Evolutionary conservation across 768 basidiomycete species (phyloP), one percentile per base, ranked within the genome.

Genomic region (Tylopilus vinaceipallidus): DNA sequence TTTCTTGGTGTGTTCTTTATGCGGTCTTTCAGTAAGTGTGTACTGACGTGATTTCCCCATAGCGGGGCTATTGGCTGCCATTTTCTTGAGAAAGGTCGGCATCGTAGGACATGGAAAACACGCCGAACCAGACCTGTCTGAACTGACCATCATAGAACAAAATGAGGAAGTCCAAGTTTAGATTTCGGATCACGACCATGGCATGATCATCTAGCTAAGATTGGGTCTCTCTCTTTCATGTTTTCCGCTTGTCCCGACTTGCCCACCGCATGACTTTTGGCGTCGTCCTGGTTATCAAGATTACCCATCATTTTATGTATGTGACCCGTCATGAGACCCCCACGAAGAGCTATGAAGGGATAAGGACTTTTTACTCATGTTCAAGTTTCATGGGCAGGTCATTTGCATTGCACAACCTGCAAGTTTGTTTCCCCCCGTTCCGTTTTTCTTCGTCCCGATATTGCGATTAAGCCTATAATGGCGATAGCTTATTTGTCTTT

Each of bases 1-100:
- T 63, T 82, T 26, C 56, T 82, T 26, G 82, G 86, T 83, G 56
- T 20, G 54, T 45, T 6, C 3, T 36, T 19, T 33, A 17, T 6
- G 12, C 27, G 12, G 13, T 19, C 43, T 38, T 7, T 32, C 8
- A 19, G 5, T 7, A 26, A 35, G 10, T 9, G 22, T 12, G 43
- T 32, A 8, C 38, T 57, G 22, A 60, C 17, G 3, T 4, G 20
- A 2, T 24, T 42, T 27, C 6, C 30, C 12, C 11, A 19, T 49
- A 71, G 71, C 61, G 30, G 47, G 66, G 19, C 8, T 74, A 4
- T 45, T 77, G 19, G 69, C 66, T 6, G 57, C 50, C 10, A 12
- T 74, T 16, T 74, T 74, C 64, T 61, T 78, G 27, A 67, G 71
- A 2, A 61, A 65, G 1, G 74, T 72, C 13, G 76, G 76, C 19